phyloP scores from a whole-genome alignment of 495 filamentous ascomycete species.

The Cercophora samala region DNA sequence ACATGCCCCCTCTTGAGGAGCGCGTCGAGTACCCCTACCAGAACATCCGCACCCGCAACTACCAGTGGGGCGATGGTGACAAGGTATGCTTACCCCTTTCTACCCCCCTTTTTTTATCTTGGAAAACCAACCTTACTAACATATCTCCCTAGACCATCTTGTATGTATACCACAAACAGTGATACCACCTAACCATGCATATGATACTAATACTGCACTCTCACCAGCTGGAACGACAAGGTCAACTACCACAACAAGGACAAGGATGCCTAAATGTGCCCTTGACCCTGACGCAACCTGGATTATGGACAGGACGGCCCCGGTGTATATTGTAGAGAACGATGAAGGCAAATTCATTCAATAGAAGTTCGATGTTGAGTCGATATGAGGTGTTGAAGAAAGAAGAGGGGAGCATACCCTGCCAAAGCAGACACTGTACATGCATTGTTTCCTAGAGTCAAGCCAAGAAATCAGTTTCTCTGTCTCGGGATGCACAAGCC shows the following conservation, averaged over 20 bases:
- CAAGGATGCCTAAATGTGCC: conserved; percentile 55
- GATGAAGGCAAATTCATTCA: neutral
- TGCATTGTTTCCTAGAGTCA: conserved; percentile 26
- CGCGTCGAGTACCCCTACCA: conserved; percentile 86
- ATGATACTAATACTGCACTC: conserved; percentile 5
- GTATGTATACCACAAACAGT: conserved; percentile 30
- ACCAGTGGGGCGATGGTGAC: conserved; percentile 86
- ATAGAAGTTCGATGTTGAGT: neutral
- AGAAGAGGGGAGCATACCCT: conserved; percentile 1
- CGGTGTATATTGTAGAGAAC: neutral
- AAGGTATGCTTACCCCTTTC: conserved; percentile 66
- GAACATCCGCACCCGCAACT: conserved; percentile 91
- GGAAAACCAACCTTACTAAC: neutral
- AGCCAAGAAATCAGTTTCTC: conserved; percentile 13
- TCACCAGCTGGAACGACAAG: conserved; percentile 82
- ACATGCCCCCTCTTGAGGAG: conserved; percentile 84
- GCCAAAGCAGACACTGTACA: conserved; percentile 20
- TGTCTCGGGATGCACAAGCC: neutral
- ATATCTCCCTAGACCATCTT: conserved; percentile 37
- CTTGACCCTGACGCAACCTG: neutral
- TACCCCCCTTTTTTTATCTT: neutral
- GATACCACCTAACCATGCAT: neutral
- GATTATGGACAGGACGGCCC: neutral
- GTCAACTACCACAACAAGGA: conserved; percentile 98
- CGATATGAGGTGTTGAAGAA: neutral